Base-by-base conservation (phyloP, 2,329 filamentous ascomycete species). In the Scopulariopsis brevicaulis region DNA sequence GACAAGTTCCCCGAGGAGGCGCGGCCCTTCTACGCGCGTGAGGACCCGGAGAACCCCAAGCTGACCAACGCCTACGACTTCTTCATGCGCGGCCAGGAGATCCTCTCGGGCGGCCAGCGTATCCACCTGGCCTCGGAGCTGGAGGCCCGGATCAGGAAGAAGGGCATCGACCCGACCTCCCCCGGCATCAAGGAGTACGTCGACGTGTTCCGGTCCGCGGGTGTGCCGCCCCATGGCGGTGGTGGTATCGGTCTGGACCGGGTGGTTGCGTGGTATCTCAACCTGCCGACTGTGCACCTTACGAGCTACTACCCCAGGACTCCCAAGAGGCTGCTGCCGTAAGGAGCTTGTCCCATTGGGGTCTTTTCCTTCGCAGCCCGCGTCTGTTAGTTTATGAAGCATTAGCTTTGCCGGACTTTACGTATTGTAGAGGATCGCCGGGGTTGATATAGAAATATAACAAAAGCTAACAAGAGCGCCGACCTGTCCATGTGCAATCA, bases 1-100 rank as follows among this genome's bases (percentile, higher is more conserved):
- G 93, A 97, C 78, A 94, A 97, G 74, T 99, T 96, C 79, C 94
- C 94, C 52, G 85, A 94, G 71, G 78, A 79, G 43, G 89, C 94
- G 22, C 84, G 94, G 34, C 93, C 93, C 5, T 96, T 96, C 74
- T 97, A 96, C 74, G 91, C 93, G 61, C 90, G 93, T 76, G 84
- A 89, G 57, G 88, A 89, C 67, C 82, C 83, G 2, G 75, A 81
- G 51, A 82, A 88, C 65, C 77, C 82, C 58, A 77, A 78, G 40
- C 80, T 90, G 62, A 89, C 81, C 12, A 85, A 85, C 63, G 81
- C 82, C 14, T 85, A 79, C 65, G 91, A 96, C 72, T 90, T 96
- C 67, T 96, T 96, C 77, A 85, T 96, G 69, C 85, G 93, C 59
- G 90, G 90, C 3, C 92, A 97, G 71, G 93, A 96, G 73, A 93